These are phyloP conservation scores for Vigna radiata DNA, from an alignment of 306 rosid genomes.

Conservation along the genomic window DNA sequence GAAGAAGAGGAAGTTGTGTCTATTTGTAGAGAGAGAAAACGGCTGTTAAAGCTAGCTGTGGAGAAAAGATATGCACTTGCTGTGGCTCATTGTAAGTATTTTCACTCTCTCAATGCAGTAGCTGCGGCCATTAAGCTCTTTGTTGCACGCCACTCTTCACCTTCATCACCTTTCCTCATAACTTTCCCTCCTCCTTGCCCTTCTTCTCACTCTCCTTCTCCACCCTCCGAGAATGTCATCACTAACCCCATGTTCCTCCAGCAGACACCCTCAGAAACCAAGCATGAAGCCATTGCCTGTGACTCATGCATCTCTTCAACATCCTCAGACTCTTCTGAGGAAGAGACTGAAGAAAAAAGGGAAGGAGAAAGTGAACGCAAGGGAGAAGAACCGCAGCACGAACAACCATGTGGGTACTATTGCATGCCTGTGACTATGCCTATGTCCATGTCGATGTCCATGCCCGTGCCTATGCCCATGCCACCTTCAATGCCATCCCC, in stretches of 20 bases:
- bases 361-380: slow-evolving; percentile 36
- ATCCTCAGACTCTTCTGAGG: slow-evolving; percentile 69
- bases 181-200: slow-evolving; percentile 77
- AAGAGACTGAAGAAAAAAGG: slow-evolving; percentile 59
- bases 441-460: slow-evolving; percentile 80
- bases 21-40: slow-evolving; percentile 89
- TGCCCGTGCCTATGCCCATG: slow-evolving; percentile 56
- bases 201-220: slow-evolving; percentile 50
- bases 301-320: slow-evolving; percentile 61
- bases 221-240: slow-evolving; percentile 62
- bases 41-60: slow-evolving; percentile 74
- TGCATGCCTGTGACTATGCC: slow-evolving; percentile 84
- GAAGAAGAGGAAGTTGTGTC: slow-evolving; percentile 83
- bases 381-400: slow-evolving; percentile 46
- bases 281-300: slow-evolving; percentile 70
- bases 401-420: slow-evolving; percentile 63
- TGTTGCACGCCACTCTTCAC: slow-evolving; percentile 88
- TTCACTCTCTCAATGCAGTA: slow-evolving; percentile 74
- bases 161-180: slow-evolving; percentile 83
- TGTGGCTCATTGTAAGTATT: slow-evolving; percentile 87
- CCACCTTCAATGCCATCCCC: slow-evolving; percentile 77
- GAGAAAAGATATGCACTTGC: slow-evolving; percentile 90
- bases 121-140: slow-evolving; percentile 82
- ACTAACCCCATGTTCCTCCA: slow-evolving; percentile 91
- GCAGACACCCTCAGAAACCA: slow-evolving; percentile 70